These are phyloP conservation scores for Pycnococcus provasolii DNA, from an alignment of 139 green algal genomes.

Conservation along the genomic window DNA sequence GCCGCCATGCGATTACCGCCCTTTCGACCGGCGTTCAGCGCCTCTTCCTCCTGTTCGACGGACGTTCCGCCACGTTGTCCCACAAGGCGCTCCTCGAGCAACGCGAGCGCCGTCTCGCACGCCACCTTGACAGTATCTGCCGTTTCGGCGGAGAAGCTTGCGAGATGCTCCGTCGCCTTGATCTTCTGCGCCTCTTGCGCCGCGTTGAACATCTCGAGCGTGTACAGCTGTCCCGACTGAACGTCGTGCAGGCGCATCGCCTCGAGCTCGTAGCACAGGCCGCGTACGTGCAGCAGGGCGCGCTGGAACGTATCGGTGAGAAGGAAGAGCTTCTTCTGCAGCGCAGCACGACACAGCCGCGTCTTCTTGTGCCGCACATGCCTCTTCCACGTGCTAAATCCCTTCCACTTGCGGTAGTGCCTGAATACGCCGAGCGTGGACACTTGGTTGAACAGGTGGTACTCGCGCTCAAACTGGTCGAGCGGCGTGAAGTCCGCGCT, in stretches of 20 bases:
- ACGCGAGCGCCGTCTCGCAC: slow-evolving; percentile 45
- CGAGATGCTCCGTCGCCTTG: slow-evolving; percentile 28
- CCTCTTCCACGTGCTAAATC: slow-evolving; percentile 51
- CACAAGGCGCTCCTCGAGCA: slow-evolving; percentile 37
- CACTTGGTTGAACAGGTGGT: slow-evolving; percentile 53
- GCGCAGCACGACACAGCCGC: slow-evolving; percentile 25
- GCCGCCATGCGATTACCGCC: too few species aligned
- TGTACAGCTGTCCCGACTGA: slow-evolving; percentile 35
- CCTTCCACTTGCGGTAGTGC: slow-evolving; percentile 65
- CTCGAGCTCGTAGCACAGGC: slow-evolving; percentile 48
- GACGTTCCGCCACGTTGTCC: too few species aligned
- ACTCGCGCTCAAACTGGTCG: slow-evolving; percentile 62
- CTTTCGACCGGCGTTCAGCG: too few species aligned
- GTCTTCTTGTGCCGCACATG: slow-evolving; percentile 53
- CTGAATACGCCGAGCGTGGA: slow-evolving; percentile 49
- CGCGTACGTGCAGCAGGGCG: slow-evolving; percentile 35
- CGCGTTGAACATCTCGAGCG: slow-evolving; percentile 44
- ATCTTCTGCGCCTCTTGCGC: slow-evolving; percentile 33
- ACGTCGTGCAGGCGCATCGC: slow-evolving; percentile 50
- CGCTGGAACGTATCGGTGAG: slow-evolving; percentile 57
- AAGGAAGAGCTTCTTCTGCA: slow-evolving; percentile 60
- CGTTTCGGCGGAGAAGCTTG: slow-evolving; percentile 34
- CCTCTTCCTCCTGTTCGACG: too few species aligned
- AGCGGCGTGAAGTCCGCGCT: slow-evolving; percentile 61
- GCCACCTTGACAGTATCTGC: slow-evolving; percentile 41